Percentiles rank a stretch among this genome's conserved stretches.
Evolutionary conservation across 1,284 basidiomycete species (phyloP).

Genomic region (Leccinum ponderosum): DNA sequence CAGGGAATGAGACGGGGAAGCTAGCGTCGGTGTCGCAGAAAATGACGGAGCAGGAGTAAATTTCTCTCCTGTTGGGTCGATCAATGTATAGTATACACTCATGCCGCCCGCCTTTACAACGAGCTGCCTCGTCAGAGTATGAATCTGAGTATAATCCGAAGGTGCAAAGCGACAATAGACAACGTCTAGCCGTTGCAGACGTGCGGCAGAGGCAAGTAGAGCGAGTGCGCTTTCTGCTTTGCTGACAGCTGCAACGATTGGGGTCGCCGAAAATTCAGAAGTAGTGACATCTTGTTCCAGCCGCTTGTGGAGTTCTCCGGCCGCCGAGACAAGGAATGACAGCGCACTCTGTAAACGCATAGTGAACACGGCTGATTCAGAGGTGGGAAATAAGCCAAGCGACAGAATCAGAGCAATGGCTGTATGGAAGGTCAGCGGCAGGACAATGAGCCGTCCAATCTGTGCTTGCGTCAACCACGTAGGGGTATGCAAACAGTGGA

Average conservation of each 20-base stretch:
- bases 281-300: slow-evolving; percentile 49
- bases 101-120: slow-evolving; percentile 65
- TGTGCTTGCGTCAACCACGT: slow-evolving; percentile 19
- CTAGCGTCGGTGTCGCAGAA: slow-evolving; percentile 38
- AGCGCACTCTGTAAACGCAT: slow-evolving; percentile 53
- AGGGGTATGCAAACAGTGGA: background rate
- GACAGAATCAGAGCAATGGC: slow-evolving; percentile 56
- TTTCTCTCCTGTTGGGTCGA: slow-evolving; percentile 58
- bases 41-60: slow-evolving; percentile 53
- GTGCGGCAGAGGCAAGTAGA: slow-evolving; percentile 52
- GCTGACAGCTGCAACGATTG: slow-evolving; percentile 40
- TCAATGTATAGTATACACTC: slow-evolving; percentile 60
- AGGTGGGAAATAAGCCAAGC: slow-evolving; percentile 63
- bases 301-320: slow-evolving; percentile 49
- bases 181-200: slow-evolving; percentile 64
- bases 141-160: slow-evolving; percentile 56
- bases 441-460: slow-evolving; percentile 52
- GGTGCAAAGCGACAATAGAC: slow-evolving; percentile 66
- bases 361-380: slow-evolving; percentile 65
- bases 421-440: slow-evolving; percentile 66
- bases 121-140: slow-evolving; percentile 51
- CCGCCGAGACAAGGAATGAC: slow-evolving; percentile 48
- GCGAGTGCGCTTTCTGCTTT: slow-evolving; percentile 58
- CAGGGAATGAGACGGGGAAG: slow-evolving; percentile 31
- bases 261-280: slow-evolving; percentile 44